phyloP scores from a whole-genome alignment of 2,329 filamentous ascomycete genomes.

The Penicillium sp. region DNA sequence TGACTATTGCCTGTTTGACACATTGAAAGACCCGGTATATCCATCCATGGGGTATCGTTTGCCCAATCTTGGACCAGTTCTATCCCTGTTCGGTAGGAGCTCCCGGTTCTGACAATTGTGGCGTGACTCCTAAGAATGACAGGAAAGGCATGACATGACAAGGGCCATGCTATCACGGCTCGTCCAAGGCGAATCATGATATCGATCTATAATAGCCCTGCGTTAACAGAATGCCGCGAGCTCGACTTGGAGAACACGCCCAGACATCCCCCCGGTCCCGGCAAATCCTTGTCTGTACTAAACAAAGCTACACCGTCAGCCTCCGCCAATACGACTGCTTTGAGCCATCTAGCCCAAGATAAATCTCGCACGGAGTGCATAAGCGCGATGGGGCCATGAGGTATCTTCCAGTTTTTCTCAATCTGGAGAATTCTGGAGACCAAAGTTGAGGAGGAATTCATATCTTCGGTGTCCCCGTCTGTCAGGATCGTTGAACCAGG shows the following conservation, averaged over 20 bases:
- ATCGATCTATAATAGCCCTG: constrained; percentile 11
- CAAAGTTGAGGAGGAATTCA: not conserved
- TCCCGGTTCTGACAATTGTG: constrained; percentile 2
- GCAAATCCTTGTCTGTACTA: not conserved
- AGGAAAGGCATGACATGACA: constrained; percentile 7
- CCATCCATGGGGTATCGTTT: not conserved
- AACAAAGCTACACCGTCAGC: not conserved
- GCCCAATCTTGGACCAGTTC: not conserved
- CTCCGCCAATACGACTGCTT: not conserved
- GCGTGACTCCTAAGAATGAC: constrained; percentile 8
- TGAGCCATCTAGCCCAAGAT: not conserved
- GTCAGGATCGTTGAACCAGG: not conserved
- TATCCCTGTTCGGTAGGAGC: no score
- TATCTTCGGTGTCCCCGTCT: not conserved
- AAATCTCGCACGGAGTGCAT: not conserved
- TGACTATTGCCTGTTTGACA: not conserved
- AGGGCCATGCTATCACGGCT: not conserved
- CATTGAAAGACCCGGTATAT: not conserved
- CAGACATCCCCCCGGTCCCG: not conserved
- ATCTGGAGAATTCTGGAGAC: not conserved
- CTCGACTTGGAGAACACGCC: not conserved
- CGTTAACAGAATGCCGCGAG: constrained; percentile 2
- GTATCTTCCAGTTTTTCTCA: not conserved
- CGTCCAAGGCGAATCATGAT: constrained; percentile 1
- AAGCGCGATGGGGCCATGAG: not conserved